Evolutionary conservation across 345 rosid species (phyloP), one percentile per base, ranked within the genome.

Genomic region (Microthlaspi erraticum): DNA sequence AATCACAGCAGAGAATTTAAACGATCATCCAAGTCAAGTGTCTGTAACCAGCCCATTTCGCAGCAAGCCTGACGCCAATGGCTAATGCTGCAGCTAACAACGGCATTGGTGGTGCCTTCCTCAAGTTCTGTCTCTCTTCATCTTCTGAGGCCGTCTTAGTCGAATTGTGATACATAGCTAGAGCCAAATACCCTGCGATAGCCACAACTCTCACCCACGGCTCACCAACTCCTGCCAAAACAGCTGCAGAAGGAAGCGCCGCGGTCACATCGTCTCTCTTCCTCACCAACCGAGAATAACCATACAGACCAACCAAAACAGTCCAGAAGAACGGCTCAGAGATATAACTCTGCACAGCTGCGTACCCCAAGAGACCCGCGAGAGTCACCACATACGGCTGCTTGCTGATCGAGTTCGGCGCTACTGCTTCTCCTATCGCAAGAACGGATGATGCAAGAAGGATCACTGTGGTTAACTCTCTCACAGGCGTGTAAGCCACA

Each of bases 1-100:
- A 49, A 1, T 7, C 18, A 4, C 5, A 74, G 14, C 44, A 41
- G 42, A 52, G 20, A 62, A 54, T 61, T 87, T 79, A 92, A 23
- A 75, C 84, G 67, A 88, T 69, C 96, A 88, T 93, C 97, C 96
- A 93, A 36, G 96, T 90, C 87, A 93, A 79, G 77, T 93, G 97
- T 68, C 96, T 81, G 75, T 86, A 81, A 9, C 93, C 97, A 65
- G 87, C 98, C 96, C 94, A 87, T 76, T 86, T 87, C 37, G 96
- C 94, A 71, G 94, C 88, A 41, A 85, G 71, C n/a, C 84, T 84
- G 60, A 93, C 80, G 2, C 96, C 98, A 45, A 93, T 87, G 32
- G 97, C 92, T 44, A 93, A 75, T 4, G 92, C 97, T 9, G 85
- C 92, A 13, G 75, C 80, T 39, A 87, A 60, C 80, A 93, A 76